phyloP scores from a whole-genome alignment of 805 yeast species.

The Yarrowia deformans region DNA sequence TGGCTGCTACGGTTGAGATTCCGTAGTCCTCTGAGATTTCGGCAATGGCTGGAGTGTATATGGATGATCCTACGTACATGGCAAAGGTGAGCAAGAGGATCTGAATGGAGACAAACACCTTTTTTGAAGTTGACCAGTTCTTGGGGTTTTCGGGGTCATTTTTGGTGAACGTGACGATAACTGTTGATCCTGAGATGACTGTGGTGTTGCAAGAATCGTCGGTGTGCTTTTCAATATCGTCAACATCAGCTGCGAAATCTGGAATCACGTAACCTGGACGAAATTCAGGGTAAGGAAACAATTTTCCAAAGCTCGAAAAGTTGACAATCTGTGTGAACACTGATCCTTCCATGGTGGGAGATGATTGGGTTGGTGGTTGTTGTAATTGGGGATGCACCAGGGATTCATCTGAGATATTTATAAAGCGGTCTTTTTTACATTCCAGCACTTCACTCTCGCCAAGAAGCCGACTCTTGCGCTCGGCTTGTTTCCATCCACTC shows the following conservation, averaged over 20 bases:
- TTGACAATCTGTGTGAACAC: constrained; percentile 17
- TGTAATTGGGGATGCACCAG: too few species aligned
- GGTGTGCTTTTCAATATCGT: background rate
- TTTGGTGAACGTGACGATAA: constrained; percentile 3
- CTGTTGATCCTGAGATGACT: background rate
- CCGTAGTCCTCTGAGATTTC: constrained; percentile 55
- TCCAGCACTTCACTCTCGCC: too few species aligned
- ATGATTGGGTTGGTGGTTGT: too few species aligned
- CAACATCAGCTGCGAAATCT: background rate
- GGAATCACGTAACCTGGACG: constrained; percentile 3
- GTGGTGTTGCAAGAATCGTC: background rate
- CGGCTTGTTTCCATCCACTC: too few species aligned
- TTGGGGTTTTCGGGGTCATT: constrained; percentile 62
- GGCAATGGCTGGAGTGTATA: constrained; percentile 60
- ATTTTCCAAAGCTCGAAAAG: constrained; percentile 7
- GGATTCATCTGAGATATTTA: too few species aligned
- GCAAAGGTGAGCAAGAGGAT: constrained; percentile 56
- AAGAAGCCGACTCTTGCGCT: too few species aligned
- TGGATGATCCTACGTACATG: constrained; percentile 62
- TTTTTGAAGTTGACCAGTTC: constrained; percentile 59
- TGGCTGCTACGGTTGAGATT: constrained; percentile 55
- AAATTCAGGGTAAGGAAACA: background rate
- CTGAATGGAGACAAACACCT: constrained; percentile 52
- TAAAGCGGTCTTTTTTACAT: too few species aligned
- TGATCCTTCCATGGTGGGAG: constrained; percentile 24